phyloP scores from a whole-genome alignment of 345 rosid genomes.

The Murraya paniculata region DNA sequence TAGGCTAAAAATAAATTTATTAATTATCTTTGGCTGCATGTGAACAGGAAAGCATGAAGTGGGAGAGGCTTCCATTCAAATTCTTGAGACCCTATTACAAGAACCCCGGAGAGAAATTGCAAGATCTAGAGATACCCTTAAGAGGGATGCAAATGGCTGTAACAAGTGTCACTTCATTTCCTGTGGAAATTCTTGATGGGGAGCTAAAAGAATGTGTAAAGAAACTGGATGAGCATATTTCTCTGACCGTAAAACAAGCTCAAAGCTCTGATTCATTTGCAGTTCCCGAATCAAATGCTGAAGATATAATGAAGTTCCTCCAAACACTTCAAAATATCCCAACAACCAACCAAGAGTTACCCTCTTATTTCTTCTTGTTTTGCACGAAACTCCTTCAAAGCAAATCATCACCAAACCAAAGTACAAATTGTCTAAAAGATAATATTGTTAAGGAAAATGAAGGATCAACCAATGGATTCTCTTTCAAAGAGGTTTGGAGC shows the following conservation, averaged over 20 bases:
- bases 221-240: conserved; percentile 45
- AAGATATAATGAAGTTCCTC: conserved; percentile 33
- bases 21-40: neutral
- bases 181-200: conserved; percentile 27
- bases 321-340: conserved; percentile 54
- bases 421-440: neutral
- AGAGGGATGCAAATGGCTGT: conserved; percentile 86
- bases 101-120: conserved; percentile 47
- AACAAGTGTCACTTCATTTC: conserved; percentile 34
- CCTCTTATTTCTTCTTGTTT: conserved; percentile 74
- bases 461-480: conserved; percentile 14
- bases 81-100: conserved; percentile 35
- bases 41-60: conserved; percentile 66
- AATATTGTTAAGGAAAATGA: conserved; percentile 15
- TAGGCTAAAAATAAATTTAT: neutral
- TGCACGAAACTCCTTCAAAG: conserved; percentile 57
- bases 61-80: conserved; percentile 72
- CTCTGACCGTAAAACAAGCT: conserved; percentile 35
- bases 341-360: conserved; percentile 43
- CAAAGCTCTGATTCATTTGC: conserved; percentile 38
- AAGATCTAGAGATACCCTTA: conserved; percentile 53
- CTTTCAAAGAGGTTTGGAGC: conserved; percentile 17
- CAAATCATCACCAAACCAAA: conserved; percentile 35
- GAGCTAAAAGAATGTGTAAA: conserved; percentile 39
- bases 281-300: conserved; percentile 49